Evolutionary conservation across 176 grass and related monocot species (phyloP), one percentile per base, ranked within the genome.

Genomic region (Pharus latifolius): DNA sequence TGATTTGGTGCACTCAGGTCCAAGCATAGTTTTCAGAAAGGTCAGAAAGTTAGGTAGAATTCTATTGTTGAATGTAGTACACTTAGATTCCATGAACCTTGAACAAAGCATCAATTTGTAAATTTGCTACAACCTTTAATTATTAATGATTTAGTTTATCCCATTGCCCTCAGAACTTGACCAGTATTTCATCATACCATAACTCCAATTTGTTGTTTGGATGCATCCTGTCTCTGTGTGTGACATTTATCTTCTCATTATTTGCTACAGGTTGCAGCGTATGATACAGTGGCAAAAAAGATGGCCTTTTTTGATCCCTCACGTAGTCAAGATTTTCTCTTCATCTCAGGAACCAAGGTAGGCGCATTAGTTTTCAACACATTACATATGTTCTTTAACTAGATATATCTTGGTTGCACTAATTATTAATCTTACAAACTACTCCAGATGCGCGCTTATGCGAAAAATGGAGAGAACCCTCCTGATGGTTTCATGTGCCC

Each of bases 261-360:
- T 61, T 48, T 22, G 6, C n/a, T 32, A 6, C 64, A 98, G 95
- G 95, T 98, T 9, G 95, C 90, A 50, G 90, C 95, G 1, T 98
- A 98, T 37, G 90, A 98, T 56, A 83, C 75, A 8, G 72, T 84
- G 25, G 87, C 84, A 31, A 83, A 91, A 57, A 78, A 98, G 81
- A 98, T 98, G 90, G 87, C 95, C 9, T 98, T 98, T 60, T 98
- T 98, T 40, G 95, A 98, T 47, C 90, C 95, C 58, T 85, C 90
- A 30, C 95, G 90, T 5, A 75, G 81, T 72, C 79, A 94, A 82
- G 90, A 98, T 44, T 98, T 98, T 47, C 72, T 98, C 22, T 98
- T 98, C 79, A 98, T 98, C 60, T 98, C 95, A 54, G 95, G 95
- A 83, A 98, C 95, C 28, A 98, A 98, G 95, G 95, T 91, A 85